Percentiles rank a stretch among this genome's conserved stretches.
phyloP scores from a whole-genome alignment of 2,329 filamentous ascomycete species.

The Phyllosticta capitalensis region DNA sequence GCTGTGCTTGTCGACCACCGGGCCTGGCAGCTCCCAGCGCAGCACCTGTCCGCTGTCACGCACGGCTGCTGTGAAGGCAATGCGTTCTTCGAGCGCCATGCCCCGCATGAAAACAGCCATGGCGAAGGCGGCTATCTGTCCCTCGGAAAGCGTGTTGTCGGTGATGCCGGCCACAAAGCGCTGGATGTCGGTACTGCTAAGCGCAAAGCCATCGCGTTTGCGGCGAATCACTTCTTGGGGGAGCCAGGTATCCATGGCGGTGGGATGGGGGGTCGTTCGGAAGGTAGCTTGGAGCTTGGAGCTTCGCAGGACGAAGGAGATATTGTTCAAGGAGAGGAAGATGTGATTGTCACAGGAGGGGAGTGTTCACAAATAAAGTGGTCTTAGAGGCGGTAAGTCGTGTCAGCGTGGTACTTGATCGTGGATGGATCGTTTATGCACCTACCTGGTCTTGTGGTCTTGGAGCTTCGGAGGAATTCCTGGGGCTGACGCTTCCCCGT shows the following conservation, averaged over 20 bases:
- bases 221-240: slow-evolving; percentile 11
- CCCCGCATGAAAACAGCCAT: slow-evolving; percentile 9
- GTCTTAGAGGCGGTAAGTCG: slow-evolving; percentile 4
- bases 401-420: background rate
- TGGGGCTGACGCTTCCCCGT: slow-evolving; percentile 2
- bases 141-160: slow-evolving; percentile 1
- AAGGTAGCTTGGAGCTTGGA: background rate
- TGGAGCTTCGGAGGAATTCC: background rate
- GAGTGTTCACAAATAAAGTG: background rate
- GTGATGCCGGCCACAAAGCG: slow-evolving; percentile 9
- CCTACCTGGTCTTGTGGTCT: background rate
- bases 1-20: slow-evolving; percentile 10
- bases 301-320: background rate
- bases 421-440: background rate
- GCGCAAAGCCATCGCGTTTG: slow-evolving; percentile 10
- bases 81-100: slow-evolving; percentile 10
- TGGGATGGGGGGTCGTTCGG: background rate
- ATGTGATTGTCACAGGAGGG: background rate
- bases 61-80: slow-evolving; percentile 8
- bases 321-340: background rate
- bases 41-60: slow-evolving; percentile 8
- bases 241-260: slow-evolving; percentile 9
- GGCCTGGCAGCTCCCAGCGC: slow-evolving; percentile 1
- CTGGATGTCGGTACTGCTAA: slow-evolving; percentile 8
- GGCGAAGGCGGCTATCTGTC: slow-evolving; percentile 10